phyloP scores from a whole-genome alignment of 345 rosid species.

The Salix arbutifolia region DNA sequence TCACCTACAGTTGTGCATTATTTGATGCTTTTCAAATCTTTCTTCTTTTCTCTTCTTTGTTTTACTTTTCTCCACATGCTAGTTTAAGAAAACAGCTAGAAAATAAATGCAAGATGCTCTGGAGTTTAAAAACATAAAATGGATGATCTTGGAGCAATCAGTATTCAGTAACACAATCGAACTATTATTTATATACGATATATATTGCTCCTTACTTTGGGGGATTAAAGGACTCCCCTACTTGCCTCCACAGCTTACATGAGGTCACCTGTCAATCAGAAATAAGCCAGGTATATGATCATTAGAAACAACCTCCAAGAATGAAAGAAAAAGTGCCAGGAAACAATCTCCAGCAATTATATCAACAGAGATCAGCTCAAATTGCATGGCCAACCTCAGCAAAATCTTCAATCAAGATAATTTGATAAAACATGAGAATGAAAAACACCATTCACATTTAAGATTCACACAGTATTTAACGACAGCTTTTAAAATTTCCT shows the following conservation, averaged over 20 bases:
- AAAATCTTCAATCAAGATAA: neutral
- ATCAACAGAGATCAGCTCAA: neutral
- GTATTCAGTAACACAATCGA: neutral
- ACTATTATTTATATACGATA: neutral
- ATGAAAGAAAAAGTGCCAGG: neutral
- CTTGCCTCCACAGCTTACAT: constrained; percentile 72
- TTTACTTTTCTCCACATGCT: neutral
- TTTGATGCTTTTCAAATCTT: neutral
- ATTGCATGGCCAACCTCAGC: neutral
- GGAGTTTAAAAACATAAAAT: neutral
- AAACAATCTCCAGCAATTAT: neutral
- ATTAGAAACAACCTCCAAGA: neutral
- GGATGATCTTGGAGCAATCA: neutral
- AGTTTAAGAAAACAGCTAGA: neutral
- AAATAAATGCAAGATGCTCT: neutral
- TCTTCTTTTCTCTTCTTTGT: neutral
- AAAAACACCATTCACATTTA: neutral
- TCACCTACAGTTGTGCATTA: neutral
- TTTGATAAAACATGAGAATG: neutral
- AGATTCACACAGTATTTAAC: too few species aligned
- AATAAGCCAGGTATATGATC: neutral
- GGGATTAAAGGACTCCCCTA: constrained; percentile 78
- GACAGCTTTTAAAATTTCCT: neutral
- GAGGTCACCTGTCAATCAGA: constrained; percentile 20
- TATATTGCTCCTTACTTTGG: constrained; percentile 55